phyloP scores from a whole-genome alignment of 2,329 filamentous ascomycete species.

The Alternaria ethzedia region DNA sequence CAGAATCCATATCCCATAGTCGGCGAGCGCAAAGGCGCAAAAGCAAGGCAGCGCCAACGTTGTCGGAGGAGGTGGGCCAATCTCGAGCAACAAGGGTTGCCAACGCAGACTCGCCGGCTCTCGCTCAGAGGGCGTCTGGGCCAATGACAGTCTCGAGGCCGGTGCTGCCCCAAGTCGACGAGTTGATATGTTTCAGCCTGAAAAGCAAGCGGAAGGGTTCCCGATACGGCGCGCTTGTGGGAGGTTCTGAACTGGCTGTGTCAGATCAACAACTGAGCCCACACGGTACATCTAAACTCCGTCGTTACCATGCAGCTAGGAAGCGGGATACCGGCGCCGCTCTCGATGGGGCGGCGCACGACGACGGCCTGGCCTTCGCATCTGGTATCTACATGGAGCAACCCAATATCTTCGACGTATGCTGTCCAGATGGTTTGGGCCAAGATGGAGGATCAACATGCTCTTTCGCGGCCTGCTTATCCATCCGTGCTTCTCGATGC shows the following conservation, averaged over 20 bases:
- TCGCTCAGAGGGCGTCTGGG: neutral
- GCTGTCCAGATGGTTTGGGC: neutral
- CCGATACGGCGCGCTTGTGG: conserved; percentile 9
- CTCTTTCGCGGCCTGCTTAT: neutral
- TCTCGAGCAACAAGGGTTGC: conserved; percentile 10
- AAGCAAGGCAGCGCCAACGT: conserved; percentile 18
- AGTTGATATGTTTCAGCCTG: conserved; percentile 11
- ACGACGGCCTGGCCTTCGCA: neutral
- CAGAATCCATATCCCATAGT: conserved; percentile 22
- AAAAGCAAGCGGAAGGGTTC: conserved; percentile 5
- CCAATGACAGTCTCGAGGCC: conserved; percentile 2
- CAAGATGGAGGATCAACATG: neutral
- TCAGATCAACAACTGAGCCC: conserved; percentile 2
- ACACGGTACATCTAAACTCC: conserved; percentile 5
- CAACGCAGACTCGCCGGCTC: conserved; percentile 7
- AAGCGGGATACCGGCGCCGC: conserved; percentile 12
- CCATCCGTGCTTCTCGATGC: neutral
- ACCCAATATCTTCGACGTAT: neutral
- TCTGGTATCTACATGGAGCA: neutral
- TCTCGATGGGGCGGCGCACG: neutral
- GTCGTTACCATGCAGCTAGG: conserved; percentile 10
- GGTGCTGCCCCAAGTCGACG: neutral
- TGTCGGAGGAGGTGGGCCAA: conserved; percentile 13
- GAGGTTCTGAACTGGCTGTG: conserved; percentile 4
- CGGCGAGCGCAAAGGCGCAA: conserved; percentile 14